Evolutionary conservation across 139 green algal species (phyloP), one percentile per base, ranked within the genome.

Genomic region (Medakamo hakoo): DNA sequence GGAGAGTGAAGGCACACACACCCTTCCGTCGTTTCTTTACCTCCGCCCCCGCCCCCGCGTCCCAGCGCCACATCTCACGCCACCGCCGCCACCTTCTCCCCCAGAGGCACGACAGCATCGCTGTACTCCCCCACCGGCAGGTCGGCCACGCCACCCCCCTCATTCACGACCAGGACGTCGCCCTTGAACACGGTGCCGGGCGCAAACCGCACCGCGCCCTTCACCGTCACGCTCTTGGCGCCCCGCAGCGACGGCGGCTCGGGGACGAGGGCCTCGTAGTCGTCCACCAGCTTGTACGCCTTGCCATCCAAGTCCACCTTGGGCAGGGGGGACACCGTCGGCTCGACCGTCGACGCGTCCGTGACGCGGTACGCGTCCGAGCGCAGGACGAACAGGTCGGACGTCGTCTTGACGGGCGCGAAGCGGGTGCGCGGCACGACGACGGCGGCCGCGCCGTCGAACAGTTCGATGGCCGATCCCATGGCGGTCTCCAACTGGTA

Each of bases 401-500:
- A 83, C 80, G 82, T 90, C 27, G 88, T 95, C 80, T 96, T 96
- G 49, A 96, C 88, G n/a, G 88, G 88, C 5, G 88, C 85, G 61
- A 96, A 96, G 40, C 88, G 85, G 0, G 80, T 77, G 55, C 88
- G 81, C 0, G 88, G 88, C 49, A 96, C 88, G 57, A 92, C 83
- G 26, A 95, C 78, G 0, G 88, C 83, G 64, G 74, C 80, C n/a
- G 88, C 78, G 48, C 71, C 71, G 49, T 88, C 78, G 57, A 95
- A 95, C 80, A 84, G 93, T 75, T 94, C 87, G 61, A 95, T 92
- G 67, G 88, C 88, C 14, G 77, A 84, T 19, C 87, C 86, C 86
- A 93, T 93, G 29, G 87, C 87, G 4, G 86, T 93, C 72, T 94
- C 86, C 71, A 95, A 71, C 82, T 95, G 88, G 73, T 90, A 95